These are phyloP conservation scores for Echinochloa phyllopogon DNA, from an alignment of 176 grass and related monocot species.

Conservation along the genomic window DNA sequence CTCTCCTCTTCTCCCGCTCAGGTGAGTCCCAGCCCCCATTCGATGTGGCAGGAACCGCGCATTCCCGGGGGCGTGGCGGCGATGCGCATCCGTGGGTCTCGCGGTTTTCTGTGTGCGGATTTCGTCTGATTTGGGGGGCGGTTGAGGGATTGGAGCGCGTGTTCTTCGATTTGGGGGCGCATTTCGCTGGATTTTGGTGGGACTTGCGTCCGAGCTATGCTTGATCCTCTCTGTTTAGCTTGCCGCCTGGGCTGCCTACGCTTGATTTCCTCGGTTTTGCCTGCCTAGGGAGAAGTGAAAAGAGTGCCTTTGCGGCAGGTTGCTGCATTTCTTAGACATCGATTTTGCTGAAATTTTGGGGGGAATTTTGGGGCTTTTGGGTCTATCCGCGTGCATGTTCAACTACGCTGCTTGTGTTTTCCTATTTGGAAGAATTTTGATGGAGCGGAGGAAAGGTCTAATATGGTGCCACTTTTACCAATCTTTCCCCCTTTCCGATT, in stretches of 20 bases:
- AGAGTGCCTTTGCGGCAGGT: background rate
- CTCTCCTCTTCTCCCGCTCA: background rate
- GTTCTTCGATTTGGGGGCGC: slow-evolving; percentile 17
- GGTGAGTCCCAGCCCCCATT: slow-evolving; percentile 35
- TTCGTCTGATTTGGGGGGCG: slow-evolving; percentile 2
- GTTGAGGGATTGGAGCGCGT: background rate
- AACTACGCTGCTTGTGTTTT: background rate
- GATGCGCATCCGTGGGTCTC: background rate
- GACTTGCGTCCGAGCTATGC: background rate
- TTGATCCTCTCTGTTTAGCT: background rate
- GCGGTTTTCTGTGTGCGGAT: background rate
- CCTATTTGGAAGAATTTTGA: slow-evolving; percentile 6
- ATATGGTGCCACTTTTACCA: background rate
- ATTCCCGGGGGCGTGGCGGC: background rate
- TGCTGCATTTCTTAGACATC: background rate
- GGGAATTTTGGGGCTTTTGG: background rate
- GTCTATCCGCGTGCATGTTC: background rate
- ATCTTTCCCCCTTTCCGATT: background rate
- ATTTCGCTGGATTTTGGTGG: slow-evolving; percentile 18
- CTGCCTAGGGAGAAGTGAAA: background rate
- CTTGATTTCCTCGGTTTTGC: background rate
- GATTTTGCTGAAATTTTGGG: background rate
- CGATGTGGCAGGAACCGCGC: slow-evolving; percentile 12
- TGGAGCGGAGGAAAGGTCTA: background rate
- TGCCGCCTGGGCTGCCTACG: background rate